Conservation (phyloP, 1,284 basidiomycete genomes). For the Apiotrichum brassicae region DNA sequence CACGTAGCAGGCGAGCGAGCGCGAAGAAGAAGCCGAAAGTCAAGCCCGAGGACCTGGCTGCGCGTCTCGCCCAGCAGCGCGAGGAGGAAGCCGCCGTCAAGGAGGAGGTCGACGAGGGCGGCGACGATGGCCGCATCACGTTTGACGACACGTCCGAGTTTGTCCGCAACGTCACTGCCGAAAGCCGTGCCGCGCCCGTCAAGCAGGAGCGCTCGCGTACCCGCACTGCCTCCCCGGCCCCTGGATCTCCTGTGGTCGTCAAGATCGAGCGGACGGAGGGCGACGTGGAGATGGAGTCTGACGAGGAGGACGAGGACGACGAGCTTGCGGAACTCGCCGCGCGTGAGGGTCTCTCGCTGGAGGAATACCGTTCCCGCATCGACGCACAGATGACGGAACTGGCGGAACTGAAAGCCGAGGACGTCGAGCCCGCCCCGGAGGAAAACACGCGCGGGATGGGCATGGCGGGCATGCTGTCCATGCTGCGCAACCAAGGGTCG, state of each 20-base stretch:
- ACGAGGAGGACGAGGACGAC: slow-evolving; percentile 68
- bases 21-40: slow-evolving; percentile 70
- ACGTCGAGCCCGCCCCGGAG: slow-evolving; percentile 46
- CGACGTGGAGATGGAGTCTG: slow-evolving; percentile 58
- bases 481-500: slow-evolving; percentile 88
- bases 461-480: slow-evolving; percentile 77
- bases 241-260: slow-evolving; percentile 48
- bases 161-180: slow-evolving; percentile 72
- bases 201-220: slow-evolving; percentile 36
- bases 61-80: slow-evolving; percentile 60
- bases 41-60: slow-evolving; percentile 77
- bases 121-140: slow-evolving; percentile 60
- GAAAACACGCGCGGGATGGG: slow-evolving; percentile 72
- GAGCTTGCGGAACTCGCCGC: slow-evolving; percentile 46
- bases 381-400: slow-evolving; percentile 44
- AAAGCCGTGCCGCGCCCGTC: slow-evolving; percentile 38
- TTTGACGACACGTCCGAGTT: slow-evolving; percentile 98
- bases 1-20: slow-evolving; percentile 74
- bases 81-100: slow-evolving; percentile 48
- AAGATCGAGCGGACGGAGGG: slow-evolving; percentile 46
- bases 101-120: slow-evolving; percentile 53
- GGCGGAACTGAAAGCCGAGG: slow-evolving; percentile 66
- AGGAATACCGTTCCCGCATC: slow-evolving; percentile 45
- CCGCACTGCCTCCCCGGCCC: slow-evolving; percentile 10
- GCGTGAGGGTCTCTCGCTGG: slow-evolving; percentile 43